phyloP scores from a whole-genome alignment of 2,329 filamentous ascomycete genomes.

The Monosporascus sp. region DNA sequence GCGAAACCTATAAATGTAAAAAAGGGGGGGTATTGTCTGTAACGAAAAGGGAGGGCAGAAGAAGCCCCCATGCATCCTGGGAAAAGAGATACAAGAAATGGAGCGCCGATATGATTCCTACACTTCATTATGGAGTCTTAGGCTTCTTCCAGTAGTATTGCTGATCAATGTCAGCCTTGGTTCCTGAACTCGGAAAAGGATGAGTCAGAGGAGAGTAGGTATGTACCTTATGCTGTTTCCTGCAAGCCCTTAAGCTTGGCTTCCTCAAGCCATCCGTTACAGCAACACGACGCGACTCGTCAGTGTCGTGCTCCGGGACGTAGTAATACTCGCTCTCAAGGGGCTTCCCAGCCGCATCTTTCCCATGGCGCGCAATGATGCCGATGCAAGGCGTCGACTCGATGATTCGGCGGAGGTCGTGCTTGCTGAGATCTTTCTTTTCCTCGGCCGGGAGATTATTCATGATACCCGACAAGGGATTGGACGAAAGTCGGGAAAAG shows the following conservation, averaged over 20 bases:
- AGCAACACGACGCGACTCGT: constrained; percentile 71
- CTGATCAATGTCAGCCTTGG: constrained; percentile 31
- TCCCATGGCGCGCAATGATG: constrained; percentile 83
- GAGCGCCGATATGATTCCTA: background rate
- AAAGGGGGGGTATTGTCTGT: constrained; percentile 7
- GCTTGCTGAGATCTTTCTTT: constrained; percentile 53
- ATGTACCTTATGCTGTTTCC: constrained; percentile 94
- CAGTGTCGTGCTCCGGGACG: constrained; percentile 77
- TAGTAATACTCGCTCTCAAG: constrained; percentile 98
- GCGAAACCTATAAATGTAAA: constrained; percentile 1
- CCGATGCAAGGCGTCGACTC: constrained; percentile 75
- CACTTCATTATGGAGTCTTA: constrained; percentile 45
- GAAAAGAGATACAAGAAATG: background rate
- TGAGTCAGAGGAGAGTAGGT: constrained; percentile 8
- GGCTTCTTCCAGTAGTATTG: constrained; percentile 69
- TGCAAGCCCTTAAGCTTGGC: constrained; percentile 80
- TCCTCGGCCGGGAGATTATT: constrained; percentile 71
- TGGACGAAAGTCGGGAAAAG: constrained; percentile 87
- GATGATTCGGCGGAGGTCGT: constrained; percentile 65
- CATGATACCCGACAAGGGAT: constrained; percentile 83
- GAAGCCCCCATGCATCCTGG: background rate
- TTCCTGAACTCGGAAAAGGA: background rate
- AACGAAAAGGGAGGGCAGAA: background rate
- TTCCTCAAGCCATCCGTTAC: constrained; percentile 84
- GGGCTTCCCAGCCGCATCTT: constrained; percentile 89